phyloP scores from a whole-genome alignment of 2,329 filamentous ascomycete species.

The Incumbomyces lentus region DNA sequence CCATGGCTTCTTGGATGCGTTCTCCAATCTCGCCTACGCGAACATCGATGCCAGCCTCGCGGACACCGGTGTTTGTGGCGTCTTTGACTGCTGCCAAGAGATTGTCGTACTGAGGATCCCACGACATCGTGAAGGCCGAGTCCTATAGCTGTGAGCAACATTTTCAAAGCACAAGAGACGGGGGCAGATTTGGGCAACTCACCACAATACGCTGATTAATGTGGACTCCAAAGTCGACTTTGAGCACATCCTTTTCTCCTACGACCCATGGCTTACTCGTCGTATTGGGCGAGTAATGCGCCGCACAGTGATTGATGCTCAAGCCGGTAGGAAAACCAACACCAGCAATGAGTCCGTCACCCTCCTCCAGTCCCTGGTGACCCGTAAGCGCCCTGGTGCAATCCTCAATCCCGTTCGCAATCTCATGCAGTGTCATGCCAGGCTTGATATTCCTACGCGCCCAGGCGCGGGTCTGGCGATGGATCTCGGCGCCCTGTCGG shows the following conservation, averaged over 20 bases:
- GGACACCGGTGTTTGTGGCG: constrained; percentile 68
- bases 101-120: constrained; percentile 64
- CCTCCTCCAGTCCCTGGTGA: constrained; percentile 65
- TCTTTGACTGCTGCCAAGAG: constrained; percentile 63
- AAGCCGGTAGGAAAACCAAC: constrained; percentile 82
- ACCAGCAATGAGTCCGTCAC: constrained; percentile 66
- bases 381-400: constrained; percentile 66
- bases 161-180: too few species aligned
- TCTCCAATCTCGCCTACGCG: constrained; percentile 77
- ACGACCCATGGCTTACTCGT: constrained; percentile 63
- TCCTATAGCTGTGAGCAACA: constrained; percentile 45
- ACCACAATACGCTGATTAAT: constrained; percentile 62
- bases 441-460: constrained; percentile 72
- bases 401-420: constrained; percentile 79
- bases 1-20: constrained; percentile 82
- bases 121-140: constrained; percentile 68
- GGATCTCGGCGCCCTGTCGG: constrained; percentile 76
- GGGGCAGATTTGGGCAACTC: constrained; percentile 9
- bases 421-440: constrained; percentile 68
- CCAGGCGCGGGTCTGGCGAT: constrained; percentile 76
- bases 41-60: constrained; percentile 82
- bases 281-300: constrained; percentile 78
- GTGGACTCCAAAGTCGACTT: constrained; percentile 63
- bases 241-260: constrained; percentile 59
- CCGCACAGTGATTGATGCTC: constrained; percentile 74